These are phyloP conservation scores for Rhododendron kiyosumense DNA, from an alignment of 148 eudicot genomes.

Conservation along the genomic window DNA sequence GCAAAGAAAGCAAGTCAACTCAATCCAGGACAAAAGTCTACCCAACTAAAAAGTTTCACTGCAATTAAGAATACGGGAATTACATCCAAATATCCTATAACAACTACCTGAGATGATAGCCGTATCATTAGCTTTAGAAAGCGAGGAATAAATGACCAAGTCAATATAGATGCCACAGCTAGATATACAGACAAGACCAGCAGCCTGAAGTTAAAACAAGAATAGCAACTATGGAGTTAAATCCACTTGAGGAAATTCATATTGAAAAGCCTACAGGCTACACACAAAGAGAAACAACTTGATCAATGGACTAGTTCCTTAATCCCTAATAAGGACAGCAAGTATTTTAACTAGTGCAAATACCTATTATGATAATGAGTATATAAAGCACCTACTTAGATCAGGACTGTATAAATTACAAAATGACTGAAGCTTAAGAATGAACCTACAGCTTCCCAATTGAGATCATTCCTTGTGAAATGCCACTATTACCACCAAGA, in stretches of 20 bases:
- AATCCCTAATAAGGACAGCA: background rate
- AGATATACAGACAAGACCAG: slow-evolving; percentile 71
- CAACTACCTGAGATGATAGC: slow-evolving; percentile 79
- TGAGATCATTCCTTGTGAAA: slow-evolving; percentile 72
- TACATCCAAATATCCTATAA: slow-evolving; percentile 1
- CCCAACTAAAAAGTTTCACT: background rate
- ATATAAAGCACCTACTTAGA: background rate
- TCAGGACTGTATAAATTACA: background rate
- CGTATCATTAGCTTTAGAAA: slow-evolving; percentile 93
- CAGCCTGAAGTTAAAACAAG: slow-evolving; percentile 47
- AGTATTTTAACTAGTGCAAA: background rate
- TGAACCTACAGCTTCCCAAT: slow-evolving; percentile 88
- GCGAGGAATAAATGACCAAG: slow-evolving; percentile 91
- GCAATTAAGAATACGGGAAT: background rate
- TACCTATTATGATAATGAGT: background rate
- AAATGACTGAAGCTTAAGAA: slow-evolving; percentile 2
- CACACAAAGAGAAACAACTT: slow-evolving; percentile 11
- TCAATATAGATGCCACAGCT: slow-evolving; percentile 56
- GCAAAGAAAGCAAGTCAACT: background rate
- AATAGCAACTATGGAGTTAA: background rate
- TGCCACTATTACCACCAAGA: slow-evolving; percentile 86
- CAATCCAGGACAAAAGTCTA: background rate
- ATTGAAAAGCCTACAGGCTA: background rate
- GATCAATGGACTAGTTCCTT: background rate
- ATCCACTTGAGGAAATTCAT: background rate